These are phyloP conservation scores for Collybia mongolica DNA, from an alignment of 768 basidiomycete genomes.

Conservation along the genomic window DNA sequence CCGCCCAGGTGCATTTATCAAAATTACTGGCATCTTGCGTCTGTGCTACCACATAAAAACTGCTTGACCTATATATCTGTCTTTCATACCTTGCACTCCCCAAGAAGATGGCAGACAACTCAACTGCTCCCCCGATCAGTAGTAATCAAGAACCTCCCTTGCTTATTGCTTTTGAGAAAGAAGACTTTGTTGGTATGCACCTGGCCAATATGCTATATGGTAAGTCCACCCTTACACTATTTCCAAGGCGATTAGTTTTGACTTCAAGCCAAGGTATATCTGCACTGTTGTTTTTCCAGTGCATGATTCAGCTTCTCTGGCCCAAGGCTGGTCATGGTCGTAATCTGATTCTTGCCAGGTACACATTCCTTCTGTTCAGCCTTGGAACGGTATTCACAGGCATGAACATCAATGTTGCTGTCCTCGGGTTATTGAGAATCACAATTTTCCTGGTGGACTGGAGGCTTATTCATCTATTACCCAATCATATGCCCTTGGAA, in stretches of 20 bases:
- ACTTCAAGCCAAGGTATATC: neutral
- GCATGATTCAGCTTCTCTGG: constrained; percentile 3
- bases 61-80: too few species aligned
- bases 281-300: constrained; percentile 3
- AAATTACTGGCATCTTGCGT: too few species aligned
- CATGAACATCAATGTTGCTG: constrained; percentile 8
- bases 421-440: constrained; percentile 8
- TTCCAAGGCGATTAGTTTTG: neutral
- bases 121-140: too few species aligned
- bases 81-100: too few species aligned
- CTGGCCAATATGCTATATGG: constrained; percentile 8
- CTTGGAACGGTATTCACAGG: constrained; percentile 9
- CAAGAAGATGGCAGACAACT: too few species aligned
- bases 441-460: constrained; percentile 13
- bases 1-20: too few species aligned
- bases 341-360: constrained; percentile 3
- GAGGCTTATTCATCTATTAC: neutral
- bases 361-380: constrained; percentile 8
- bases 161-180: neutral
- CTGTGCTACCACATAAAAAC: too few species aligned
- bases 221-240: neutral
- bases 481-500: too few species aligned
- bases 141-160: too few species aligned
- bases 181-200: constrained; percentile 6
- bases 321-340: neutral